Evolutionary conservation across 176 grass and related monocot species (phyloP).

Genomic region (Alopecurus myosuroides): DNA sequence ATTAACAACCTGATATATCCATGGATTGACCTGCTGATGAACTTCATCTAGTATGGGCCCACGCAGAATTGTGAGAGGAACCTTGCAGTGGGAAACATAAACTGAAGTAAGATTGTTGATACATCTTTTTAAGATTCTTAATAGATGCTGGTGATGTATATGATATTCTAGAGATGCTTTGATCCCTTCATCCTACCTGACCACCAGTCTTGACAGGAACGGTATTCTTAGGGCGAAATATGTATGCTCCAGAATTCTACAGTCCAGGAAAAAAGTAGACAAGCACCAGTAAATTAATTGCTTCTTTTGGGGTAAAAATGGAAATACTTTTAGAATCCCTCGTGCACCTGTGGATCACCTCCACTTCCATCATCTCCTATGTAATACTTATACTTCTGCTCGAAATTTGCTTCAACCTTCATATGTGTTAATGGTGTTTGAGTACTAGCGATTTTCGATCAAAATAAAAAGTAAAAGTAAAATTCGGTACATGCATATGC

Average conservation of each 20-base stretch:
- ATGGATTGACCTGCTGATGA: constrained; percentile 90
- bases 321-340: neutral
- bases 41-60: constrained; percentile 96
- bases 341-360: constrained; percentile 76
- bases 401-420: constrained; percentile 68
- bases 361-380: constrained; percentile 54
- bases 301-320: neutral
- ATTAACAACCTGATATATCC: constrained; percentile 86
- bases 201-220: constrained; percentile 52
- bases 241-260: constrained; percentile 95
- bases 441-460: constrained; percentile 11
- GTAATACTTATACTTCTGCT: constrained; percentile 80
- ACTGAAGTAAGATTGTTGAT: neutral
- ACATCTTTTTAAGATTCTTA: neutral
- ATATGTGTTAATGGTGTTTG: constrained; percentile 12
- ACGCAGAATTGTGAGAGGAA: constrained; percentile 53
- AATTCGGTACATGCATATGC: neutral
- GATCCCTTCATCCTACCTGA: constrained; percentile 43
- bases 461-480: neutral
- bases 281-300: neutral
- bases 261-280: constrained; percentile 9
- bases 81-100: constrained; percentile 41
- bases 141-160: constrained; percentile 15
- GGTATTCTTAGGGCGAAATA: constrained; percentile 78
- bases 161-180: neutral